Conservation (phyloP, 441 rosid species). For the Macaranga tanarius region DNA sequence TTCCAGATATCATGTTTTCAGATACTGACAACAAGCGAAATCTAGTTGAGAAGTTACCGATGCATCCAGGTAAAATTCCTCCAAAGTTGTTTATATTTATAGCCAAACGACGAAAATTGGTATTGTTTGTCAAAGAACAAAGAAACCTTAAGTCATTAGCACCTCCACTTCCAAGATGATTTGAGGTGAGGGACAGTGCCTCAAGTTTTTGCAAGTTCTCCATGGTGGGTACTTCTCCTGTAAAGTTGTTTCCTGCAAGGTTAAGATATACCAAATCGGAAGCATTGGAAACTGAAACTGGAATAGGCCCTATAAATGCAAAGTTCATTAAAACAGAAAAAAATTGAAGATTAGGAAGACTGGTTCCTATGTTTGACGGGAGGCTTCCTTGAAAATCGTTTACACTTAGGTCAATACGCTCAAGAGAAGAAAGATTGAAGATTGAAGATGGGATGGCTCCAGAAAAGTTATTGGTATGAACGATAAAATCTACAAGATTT, state of each 20-base stretch:
- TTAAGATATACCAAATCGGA: not conserved
- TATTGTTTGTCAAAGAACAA: conserved; percentile 25
- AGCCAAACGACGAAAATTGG: not conserved
- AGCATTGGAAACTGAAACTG: not conserved
- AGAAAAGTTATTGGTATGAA: not conserved
- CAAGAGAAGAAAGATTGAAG: not conserved
- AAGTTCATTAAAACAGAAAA: not conserved
- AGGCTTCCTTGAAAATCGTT: conserved; percentile 5
- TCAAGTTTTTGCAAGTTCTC: not conserved
- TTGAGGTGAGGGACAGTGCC: not conserved
- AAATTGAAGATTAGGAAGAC: not conserved
- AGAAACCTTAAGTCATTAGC: conserved; percentile 26
- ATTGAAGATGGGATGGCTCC: conserved; percentile 1
- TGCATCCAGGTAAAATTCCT: conserved; percentile 26
- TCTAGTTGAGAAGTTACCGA: conserved; percentile 23
- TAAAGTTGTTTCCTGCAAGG: not conserved
- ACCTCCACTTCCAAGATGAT: conserved; percentile 23
- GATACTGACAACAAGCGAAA: not conserved
- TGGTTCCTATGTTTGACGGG: not conserved
- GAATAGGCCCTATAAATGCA: not conserved
- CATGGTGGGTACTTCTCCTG: conserved; percentile 1
- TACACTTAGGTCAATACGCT: rapidly evolving
- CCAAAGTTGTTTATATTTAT: conserved; percentile 3
- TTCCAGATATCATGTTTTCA: conserved; percentile 9
- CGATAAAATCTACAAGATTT: not conserved